Conservation (phyloP, 148 eudicot genomes). For the Silene latifolia region DNA sequence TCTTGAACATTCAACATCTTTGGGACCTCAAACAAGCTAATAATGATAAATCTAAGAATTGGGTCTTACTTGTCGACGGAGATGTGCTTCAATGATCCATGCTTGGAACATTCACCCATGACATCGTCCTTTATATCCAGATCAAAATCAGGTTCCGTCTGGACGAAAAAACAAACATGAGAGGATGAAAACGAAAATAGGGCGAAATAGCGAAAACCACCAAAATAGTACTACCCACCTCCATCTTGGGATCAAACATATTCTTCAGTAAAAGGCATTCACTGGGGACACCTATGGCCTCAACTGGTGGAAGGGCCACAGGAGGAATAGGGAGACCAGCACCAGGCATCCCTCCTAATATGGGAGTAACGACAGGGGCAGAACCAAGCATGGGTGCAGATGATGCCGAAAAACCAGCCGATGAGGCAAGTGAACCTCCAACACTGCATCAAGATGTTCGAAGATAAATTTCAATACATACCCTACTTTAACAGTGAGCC, state of each 20-base stretch:
- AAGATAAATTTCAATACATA: conserved; percentile 1
- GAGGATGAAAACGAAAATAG: neutral
- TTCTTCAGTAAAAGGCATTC: conserved; percentile 82
- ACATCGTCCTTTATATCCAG: conserved; percentile 85
- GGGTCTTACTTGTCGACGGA: conserved; percentile 68
- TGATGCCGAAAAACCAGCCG: conserved; percentile 35
- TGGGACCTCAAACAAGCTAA: neutral
- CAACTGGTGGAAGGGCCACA: conserved; percentile 42
- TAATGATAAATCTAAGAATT: neutral
- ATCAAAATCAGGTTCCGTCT: conserved; percentile 88
- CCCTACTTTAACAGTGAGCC: neutral
- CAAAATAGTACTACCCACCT: conserved; percentile 41
- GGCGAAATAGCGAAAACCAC: conserved; percentile 1
- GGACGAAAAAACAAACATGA: conserved; percentile 19
- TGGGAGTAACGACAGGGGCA: conserved; percentile 31
- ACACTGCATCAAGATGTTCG: conserved; percentile 39
- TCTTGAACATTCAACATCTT: neutral
- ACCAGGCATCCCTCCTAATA: conserved; percentile 37
- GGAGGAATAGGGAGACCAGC: conserved; percentile 43
- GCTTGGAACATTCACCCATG: conserved; percentile 67
- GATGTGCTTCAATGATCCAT: conserved; percentile 64
- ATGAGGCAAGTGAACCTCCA: conserved; percentile 40
- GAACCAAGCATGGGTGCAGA: conserved; percentile 38
- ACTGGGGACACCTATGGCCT: conserved; percentile 69
- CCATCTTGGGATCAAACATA: conserved; percentile 82